Conservation (phyloP, 257 asterid species). For the Nicotiana undulata region DNA sequence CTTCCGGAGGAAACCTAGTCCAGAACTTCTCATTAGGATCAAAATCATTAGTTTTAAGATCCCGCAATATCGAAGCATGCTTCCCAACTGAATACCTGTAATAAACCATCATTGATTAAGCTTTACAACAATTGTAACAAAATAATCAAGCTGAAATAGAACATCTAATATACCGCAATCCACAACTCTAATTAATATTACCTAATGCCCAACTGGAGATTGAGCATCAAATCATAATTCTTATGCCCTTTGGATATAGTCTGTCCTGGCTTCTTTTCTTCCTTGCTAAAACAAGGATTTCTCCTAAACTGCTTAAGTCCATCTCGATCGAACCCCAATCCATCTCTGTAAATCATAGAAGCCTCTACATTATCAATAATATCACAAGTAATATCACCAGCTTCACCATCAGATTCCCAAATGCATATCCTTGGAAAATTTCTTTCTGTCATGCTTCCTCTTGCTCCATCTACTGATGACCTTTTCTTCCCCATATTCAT, state of each 20-base stretch:
- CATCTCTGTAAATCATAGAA: conserved; percentile 55
- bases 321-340: conserved; percentile 43
- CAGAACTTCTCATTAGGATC: conserved; percentile 62
- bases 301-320: conserved; percentile 63
- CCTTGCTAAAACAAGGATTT: conserved; percentile 59
- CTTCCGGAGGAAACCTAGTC: conserved; percentile 57
- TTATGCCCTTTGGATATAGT: conserved; percentile 90
- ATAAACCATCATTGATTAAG: neutral
- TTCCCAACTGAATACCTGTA: conserved; percentile 57
- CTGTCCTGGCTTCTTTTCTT: conserved; percentile 82
- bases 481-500: conserved; percentile 45
- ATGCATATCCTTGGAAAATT: conserved; percentile 78
- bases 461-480: conserved; percentile 49
- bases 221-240: conserved; percentile 91
- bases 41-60: conserved; percentile 47
- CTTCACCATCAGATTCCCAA: conserved; percentile 98
- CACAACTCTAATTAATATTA: conserved; percentile 12
- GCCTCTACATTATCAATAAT: conserved; percentile 84
- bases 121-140: neutral
- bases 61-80: conserved; percentile 36
- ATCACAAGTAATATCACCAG: conserved; percentile 96
- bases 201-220: conserved; percentile 97
- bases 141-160: neutral
- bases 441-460: conserved; percentile 42
- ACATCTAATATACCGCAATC: neutral